Evolutionary conservation across 2,329 filamentous ascomycete species (phyloP).

Genomic region (Neospermospora avenae): DNA sequence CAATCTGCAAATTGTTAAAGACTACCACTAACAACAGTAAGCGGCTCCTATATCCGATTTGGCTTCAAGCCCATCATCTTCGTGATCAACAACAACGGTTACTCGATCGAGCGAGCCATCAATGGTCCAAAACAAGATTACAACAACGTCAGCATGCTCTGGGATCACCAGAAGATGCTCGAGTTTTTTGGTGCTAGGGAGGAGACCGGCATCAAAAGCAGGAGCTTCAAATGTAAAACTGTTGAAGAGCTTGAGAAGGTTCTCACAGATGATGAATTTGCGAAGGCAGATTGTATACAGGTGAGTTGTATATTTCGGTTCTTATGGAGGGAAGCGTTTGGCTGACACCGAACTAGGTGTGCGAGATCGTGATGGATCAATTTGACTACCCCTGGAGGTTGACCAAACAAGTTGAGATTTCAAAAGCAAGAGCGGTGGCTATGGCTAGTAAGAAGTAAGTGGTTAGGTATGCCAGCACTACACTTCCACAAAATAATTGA

Average conservation of each 20-base stretch:
- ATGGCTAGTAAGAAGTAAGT: too few species aligned
- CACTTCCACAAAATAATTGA: too few species aligned
- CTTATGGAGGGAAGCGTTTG: too few species aligned
- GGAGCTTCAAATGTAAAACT: slow-evolving; percentile 39
- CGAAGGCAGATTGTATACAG: slow-evolving; percentile 18
- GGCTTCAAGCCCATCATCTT: slow-evolving; percentile 44
- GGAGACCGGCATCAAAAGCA: slow-evolving; percentile 35
- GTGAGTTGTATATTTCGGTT: slow-evolving; percentile 14
- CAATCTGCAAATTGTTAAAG: too few species aligned
- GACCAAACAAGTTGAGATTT: background rate
- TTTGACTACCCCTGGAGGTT: too few species aligned
- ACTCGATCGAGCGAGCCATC: slow-evolving; percentile 56
- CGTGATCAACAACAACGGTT: slow-evolving; percentile 57
- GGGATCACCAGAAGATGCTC: slow-evolving; percentile 49
- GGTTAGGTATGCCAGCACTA: too few species aligned
- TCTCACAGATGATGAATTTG: slow-evolving; percentile 36
- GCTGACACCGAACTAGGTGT: background rate
- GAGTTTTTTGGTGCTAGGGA: slow-evolving; percentile 46
- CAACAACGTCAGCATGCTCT: slow-evolving; percentile 51
- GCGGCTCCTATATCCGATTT: slow-evolving; percentile 6
- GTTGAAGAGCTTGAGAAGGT: slow-evolving; percentile 45
- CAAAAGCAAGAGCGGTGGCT: background rate
- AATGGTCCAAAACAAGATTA: slow-evolving; percentile 52
- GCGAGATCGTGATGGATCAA: too few species aligned
- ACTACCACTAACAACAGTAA: background rate